Evolutionary conservation across 352 stramenopile genomes (phyloP).

Genomic region (Phytophthora syringae): DNA sequence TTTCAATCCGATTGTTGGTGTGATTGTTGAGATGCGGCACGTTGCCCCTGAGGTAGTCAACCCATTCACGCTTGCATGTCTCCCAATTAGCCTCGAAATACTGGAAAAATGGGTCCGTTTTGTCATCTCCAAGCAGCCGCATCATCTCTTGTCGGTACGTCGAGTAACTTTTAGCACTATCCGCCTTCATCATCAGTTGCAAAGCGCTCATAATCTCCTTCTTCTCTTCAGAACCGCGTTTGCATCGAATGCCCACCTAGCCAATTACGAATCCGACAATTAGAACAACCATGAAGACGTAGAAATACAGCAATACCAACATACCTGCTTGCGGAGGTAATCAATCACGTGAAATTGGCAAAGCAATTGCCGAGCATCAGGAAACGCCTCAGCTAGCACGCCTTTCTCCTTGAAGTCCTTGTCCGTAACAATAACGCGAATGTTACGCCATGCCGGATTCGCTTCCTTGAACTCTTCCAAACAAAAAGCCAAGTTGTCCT

Average conservation of each 20-base stretch:
- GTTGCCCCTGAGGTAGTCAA: conserved; percentile 9
- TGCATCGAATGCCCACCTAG: conserved; percentile 12
- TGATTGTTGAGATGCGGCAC: conserved; percentile 9
- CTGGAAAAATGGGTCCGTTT: conserved; percentile 4
- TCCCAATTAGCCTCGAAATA: conserved; percentile 23
- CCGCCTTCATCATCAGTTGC: conserved; percentile 19
- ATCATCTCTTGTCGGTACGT: conserved; percentile 3
- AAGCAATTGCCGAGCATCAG: conserved; percentile 4
- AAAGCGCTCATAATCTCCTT: neutral
- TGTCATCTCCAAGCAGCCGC: conserved; percentile 2
- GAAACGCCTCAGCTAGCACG: neutral
- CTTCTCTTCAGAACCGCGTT: neutral
- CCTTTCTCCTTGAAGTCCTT: conserved; percentile 16
- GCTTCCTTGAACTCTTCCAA: conserved; percentile 14
- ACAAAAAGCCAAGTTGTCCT: conserved; percentile 9
- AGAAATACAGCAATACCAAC: neutral
- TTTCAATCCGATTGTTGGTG: conserved; percentile 16
- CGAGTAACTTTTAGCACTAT: conserved; percentile 2
- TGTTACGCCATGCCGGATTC: conserved; percentile 15
- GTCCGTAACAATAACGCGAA: conserved; percentile 16
- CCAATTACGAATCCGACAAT: too few species aligned
- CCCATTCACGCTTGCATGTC: conserved; percentile 5
- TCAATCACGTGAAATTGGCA: conserved; percentile 16
- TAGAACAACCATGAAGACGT: too few species aligned
- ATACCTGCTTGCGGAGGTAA: neutral